Evolutionary conservation across 495 filamentous ascomycete genomes (phyloP).

Genomic region (Xanthoparmelia taractica): DNA sequence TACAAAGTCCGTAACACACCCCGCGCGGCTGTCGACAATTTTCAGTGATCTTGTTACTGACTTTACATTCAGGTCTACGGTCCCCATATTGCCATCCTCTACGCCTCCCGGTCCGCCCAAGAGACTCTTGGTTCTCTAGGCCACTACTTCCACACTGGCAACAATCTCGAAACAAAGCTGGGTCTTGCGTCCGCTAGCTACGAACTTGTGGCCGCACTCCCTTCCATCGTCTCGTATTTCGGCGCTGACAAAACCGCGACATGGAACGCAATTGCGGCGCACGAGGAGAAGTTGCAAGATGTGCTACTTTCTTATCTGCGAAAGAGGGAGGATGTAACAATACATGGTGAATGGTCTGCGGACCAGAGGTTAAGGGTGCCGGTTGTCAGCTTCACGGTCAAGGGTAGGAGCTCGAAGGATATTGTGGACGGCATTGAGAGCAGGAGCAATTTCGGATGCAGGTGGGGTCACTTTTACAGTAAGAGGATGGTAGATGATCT

Average conservation of each 20-base stretch:
- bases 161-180: slow-evolving; percentile 53
- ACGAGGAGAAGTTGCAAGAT: slow-evolving; percentile 53
- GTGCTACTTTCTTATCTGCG: slow-evolving; percentile 51
- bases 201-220: slow-evolving; percentile 55
- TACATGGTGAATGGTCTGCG: slow-evolving; percentile 48
- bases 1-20: slow-evolving; percentile 48
- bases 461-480: slow-evolving; percentile 64
- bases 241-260: slow-evolving; percentile 29
- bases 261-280: slow-evolving; percentile 46
- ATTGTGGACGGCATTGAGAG: slow-evolving; percentile 57
- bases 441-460: slow-evolving; percentile 47
- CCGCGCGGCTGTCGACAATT: background rate
- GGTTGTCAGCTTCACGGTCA: slow-evolving; percentile 58
- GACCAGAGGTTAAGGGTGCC: slow-evolving; percentile 46
- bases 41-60: background rate
- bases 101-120: slow-evolving; percentile 46
- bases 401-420: slow-evolving; percentile 46
- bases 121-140: slow-evolving; percentile 46
- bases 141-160: slow-evolving; percentile 58
- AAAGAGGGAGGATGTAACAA: slow-evolving; percentile 38
- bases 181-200: slow-evolving; percentile 59
- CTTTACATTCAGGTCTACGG: slow-evolving; percentile 48
- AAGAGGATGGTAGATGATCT: slow-evolving; percentile 53
- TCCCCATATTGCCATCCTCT: slow-evolving; percentile 62
- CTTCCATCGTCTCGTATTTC: slow-evolving; percentile 50